A percentile compares a stretch with the other conserved stretches of the same genome.
Conservation (phyloP, 2,329 filamentous ascomycete species). For the Tolypocladium sp. region DNA sequence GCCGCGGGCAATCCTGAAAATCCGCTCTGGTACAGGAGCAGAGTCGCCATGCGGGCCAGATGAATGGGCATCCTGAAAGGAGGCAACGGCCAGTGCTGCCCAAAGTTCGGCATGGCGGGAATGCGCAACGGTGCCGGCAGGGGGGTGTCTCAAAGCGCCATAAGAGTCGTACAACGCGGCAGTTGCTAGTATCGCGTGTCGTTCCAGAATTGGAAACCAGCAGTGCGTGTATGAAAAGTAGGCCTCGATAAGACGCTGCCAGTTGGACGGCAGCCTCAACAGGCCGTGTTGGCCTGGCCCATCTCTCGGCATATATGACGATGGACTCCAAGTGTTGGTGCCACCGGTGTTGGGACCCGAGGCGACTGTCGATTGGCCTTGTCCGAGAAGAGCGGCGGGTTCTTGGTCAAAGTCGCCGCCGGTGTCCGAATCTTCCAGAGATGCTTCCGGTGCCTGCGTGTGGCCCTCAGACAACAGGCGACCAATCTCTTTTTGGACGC, state of each 20-base stretch:
- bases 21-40: conserved; percentile 15
- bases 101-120: conserved; percentile 46
- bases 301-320: not conserved
- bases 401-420: conserved; percentile 9
- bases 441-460: conserved; percentile 20
- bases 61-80: conserved; percentile 38
- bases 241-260: conserved; percentile 55
- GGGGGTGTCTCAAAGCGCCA: conserved; percentile 18
- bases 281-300: not conserved
- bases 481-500: conserved; percentile 54
- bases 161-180: conserved; percentile 31
- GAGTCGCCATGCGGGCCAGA: conserved; percentile 1
- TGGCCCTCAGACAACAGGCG: conserved; percentile 43
- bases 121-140: conserved; percentile 20
- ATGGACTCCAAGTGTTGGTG: not conserved
- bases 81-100: conserved; percentile 48
- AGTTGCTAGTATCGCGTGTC: conserved; percentile 46
- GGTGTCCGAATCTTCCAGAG: conserved; percentile 21
- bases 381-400: not conserved
- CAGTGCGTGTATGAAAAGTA: conserved; percentile 70
- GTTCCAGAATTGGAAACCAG: conserved; percentile 68
- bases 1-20: conserved; percentile 41
- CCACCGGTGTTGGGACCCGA: not conserved
- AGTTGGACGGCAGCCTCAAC: conserved; percentile 37
- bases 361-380: not conserved